Evolutionary conservation across 768 basidiomycete species (phyloP), one percentile per base, ranked within the genome.

Genomic region (Macrolepiota dolichaula): DNA sequence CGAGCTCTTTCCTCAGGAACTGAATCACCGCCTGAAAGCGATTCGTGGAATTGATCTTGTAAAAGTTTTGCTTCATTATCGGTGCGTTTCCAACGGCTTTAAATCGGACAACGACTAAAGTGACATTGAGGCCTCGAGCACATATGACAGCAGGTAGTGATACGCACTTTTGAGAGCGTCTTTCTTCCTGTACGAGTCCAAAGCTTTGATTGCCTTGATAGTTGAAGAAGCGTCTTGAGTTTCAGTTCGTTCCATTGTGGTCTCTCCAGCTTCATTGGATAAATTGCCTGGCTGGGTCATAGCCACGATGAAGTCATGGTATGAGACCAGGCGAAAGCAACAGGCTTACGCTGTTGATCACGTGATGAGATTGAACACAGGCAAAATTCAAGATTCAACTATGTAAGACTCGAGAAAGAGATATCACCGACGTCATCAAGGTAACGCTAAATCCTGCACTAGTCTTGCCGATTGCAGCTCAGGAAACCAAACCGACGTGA

Each of bases 51-150:
- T 95, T 94, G 69, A 98, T 96, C 80, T 96, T 96, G 85, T 94
- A 98, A 67, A 96, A 92, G 77, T 96, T 98, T 76, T 96, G 93
- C 76, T 91, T 96, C 96, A 99, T 97, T 68, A 99, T 95, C 0
- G 96, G 96, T 1, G 96, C 96, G 67, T 96, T 96, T 50, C 96
- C 96, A 10, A 97, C 92, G 1, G 96, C 95, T 72, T 96, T 96
- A 85, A 99, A 99, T 47, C 95, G 88, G 10, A 99, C 93, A 63
- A 98, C 88, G 54, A 98, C 96, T 98, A 11, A n/a, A 59, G 51
- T 52, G 51, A 22, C 12, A 50, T 40, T 7, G 47, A 53, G 36
- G 37, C 25, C 44, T 35, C 37, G 12, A 55, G 17, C 36, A 55
- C 22, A 12, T 38, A 32, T 46, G 29, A 12, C 5, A 17, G 19